Evolutionary conservation across 441 rosid genomes (phyloP).

Genomic region (Brassica balearica): DNA sequence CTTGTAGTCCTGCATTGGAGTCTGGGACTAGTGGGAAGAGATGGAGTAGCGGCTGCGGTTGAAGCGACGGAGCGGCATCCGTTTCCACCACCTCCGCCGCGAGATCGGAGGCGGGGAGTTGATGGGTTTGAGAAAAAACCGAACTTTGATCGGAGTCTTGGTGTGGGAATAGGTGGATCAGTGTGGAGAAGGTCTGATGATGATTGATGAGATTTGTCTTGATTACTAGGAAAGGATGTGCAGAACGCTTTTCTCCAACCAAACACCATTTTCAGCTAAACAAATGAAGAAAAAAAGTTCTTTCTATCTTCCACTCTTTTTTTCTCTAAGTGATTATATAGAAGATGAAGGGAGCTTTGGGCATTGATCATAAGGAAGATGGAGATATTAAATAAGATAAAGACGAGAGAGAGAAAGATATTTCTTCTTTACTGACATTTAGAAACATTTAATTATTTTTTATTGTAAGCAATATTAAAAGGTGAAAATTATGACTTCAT

Average conservation of each 20-base stretch:
- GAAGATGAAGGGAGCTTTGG: slow-evolving; percentile 26
- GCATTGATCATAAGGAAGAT: slow-evolving; percentile 33
- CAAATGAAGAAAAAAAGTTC: not conserved
- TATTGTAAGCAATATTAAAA: slow-evolving; percentile 14
- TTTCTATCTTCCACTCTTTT: not conserved
- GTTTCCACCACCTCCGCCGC: slow-evolving; percentile 45
- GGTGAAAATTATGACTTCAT: slow-evolving; percentile 25
- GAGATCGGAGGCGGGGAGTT: slow-evolving; percentile 70
- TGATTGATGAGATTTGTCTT: slow-evolving; percentile 34
- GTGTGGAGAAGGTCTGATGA: slow-evolving; percentile 19
- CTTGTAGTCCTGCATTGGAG: slow-evolving; percentile 64
- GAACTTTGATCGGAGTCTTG: slow-evolving; percentile 65
- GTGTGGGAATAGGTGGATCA: slow-evolving; percentile 33
- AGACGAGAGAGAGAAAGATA: slow-evolving; percentile 37
- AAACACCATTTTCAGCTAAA: slow-evolving; percentile 47
- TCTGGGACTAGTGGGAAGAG: slow-evolving; percentile 72
- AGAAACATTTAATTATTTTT: not conserved
- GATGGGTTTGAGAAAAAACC: slow-evolving; percentile 83
- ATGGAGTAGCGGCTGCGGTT: slow-evolving; percentile 42
- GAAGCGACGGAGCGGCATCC: slow-evolving; percentile 64
- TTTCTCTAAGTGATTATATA: slow-evolving; percentile 18
- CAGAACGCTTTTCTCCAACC: slow-evolving; percentile 96
- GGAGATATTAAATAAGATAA: slow-evolving; percentile 42
- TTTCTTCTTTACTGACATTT: not conserved
- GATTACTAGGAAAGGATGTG: slow-evolving; percentile 66